phyloP scores from a whole-genome alignment of 2,329 filamentous ascomycete genomes.

The Fusarium pseudonygamai region DNA sequence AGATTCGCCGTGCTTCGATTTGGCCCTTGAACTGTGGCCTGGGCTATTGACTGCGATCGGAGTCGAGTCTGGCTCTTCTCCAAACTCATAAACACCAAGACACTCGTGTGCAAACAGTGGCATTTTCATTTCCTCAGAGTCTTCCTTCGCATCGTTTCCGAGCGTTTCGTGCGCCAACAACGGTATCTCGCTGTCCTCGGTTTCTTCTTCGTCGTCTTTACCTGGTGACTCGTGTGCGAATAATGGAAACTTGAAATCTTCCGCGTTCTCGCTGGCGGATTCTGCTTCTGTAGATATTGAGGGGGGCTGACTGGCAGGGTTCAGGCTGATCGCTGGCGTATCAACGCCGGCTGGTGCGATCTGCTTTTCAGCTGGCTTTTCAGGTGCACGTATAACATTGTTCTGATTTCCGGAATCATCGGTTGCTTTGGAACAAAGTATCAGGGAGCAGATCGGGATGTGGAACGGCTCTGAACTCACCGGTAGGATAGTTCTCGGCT shows the following conservation, averaged over 20 bases:
- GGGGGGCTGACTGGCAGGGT: slow-evolving; percentile 7
- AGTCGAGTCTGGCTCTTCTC: slow-evolving; percentile 44
- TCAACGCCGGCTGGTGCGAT: slow-evolving; percentile 14
- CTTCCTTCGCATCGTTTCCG: slow-evolving; percentile 13
- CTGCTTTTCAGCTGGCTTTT: slow-evolving; percentile 27
- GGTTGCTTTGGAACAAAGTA: slow-evolving; percentile 41
- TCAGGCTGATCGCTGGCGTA: slow-evolving; percentile 17
- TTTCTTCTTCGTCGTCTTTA: slow-evolving; percentile 45
- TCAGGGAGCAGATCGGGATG: not conserved
- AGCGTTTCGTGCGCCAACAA: slow-evolving; percentile 49
- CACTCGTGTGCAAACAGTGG: slow-evolving; percentile 61
- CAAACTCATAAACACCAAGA: slow-evolving; percentile 53
- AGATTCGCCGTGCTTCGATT: slow-evolving; percentile 28
- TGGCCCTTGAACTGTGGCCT: slow-evolving; percentile 21
- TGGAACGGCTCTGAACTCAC: slow-evolving; percentile 53
- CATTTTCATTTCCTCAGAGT: slow-evolving; percentile 40
- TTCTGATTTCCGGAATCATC: slow-evolving; percentile 60
- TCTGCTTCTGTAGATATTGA: slow-evolving; percentile 6
- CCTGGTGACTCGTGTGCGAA: slow-evolving; percentile 59
- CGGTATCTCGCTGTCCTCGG: slow-evolving; percentile 48
- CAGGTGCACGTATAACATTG: slow-evolving; percentile 52
- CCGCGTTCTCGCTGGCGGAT: slow-evolving; percentile 9
- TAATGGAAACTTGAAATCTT: slow-evolving; percentile 49
- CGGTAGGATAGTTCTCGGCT: slow-evolving; percentile 68
- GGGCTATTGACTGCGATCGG: slow-evolving; percentile 28